A percentile compares a stretch with the other conserved stretches of the same genome.
phyloP scores from a whole-genome alignment of 2,329 filamentous ascomycete genomes.

The Claviceps spartinae region DNA sequence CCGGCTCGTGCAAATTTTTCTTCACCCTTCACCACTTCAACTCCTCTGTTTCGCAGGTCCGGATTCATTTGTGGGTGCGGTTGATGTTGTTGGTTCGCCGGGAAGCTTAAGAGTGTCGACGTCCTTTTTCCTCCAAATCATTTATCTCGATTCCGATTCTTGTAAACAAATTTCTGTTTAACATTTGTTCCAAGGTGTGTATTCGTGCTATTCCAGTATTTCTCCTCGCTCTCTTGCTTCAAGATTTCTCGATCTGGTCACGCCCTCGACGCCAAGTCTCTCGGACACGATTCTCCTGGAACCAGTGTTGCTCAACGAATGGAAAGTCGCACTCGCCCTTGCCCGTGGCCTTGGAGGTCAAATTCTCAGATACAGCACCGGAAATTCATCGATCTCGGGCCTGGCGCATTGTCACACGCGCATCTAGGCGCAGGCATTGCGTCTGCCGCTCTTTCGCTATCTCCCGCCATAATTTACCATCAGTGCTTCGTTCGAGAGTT shows the following conservation, averaged over 20 bases:
- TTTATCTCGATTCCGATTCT: not conserved
- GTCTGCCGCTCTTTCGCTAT: not conserved
- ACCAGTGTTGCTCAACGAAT: not conserved
- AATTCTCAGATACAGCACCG: not conserved
- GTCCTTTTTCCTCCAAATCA: not conserved
- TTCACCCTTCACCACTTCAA: not conserved
- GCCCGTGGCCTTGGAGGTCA: not conserved
- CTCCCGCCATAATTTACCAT: not conserved
- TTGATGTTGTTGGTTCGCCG: slow-evolving; percentile 6
- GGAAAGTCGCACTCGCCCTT: not conserved
- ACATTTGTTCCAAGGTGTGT: not conserved
- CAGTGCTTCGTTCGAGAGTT: too few species aligned
- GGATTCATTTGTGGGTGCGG: slow-evolving; percentile 6
- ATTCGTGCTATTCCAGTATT: not conserved
- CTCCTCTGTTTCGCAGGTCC: slow-evolving; percentile 3
- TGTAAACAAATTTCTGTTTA: not conserved
- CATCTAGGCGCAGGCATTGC: not conserved
- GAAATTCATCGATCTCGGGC: not conserved
- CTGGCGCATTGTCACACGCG: not conserved
- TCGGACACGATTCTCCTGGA: too few species aligned
- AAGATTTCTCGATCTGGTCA: too few species aligned
- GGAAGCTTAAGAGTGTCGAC: slow-evolving; percentile 1
- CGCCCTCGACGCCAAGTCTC: not conserved
- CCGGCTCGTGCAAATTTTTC: slow-evolving; percentile 4
- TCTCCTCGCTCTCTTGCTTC: too few species aligned